Evolutionary conservation across 2,329 filamentous ascomycete genomes (phyloP).

Genomic region (Fusarium sp.): DNA sequence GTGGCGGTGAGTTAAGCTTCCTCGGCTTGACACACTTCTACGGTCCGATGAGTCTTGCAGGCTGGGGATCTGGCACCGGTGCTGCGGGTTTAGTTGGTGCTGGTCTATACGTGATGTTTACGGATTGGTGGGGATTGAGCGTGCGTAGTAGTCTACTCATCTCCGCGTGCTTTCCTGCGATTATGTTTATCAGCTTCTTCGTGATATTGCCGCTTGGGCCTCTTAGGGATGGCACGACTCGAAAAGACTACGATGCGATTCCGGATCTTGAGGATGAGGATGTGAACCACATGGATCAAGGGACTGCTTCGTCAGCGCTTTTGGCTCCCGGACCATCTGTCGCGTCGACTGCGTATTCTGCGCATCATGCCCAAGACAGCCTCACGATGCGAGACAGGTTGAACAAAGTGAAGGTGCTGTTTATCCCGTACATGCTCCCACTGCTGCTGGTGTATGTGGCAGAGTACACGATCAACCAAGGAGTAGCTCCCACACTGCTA

Average conservation of each 20-base stretch:
- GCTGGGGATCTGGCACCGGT: slow-evolving; percentile 93
- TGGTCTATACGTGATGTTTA: slow-evolving; percentile 87
- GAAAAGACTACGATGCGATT: slow-evolving; percentile 67
- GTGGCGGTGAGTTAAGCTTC: slow-evolving; percentile 91
- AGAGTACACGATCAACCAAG: slow-evolving; percentile 98
- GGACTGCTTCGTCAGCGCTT: slow-evolving; percentile 62
- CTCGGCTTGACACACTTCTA: slow-evolving; percentile 94
- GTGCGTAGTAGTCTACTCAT: slow-evolving; percentile 80
- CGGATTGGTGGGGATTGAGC: slow-evolving; percentile 80
- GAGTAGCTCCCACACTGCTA: slow-evolving; percentile 87
- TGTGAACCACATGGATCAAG: slow-evolving; percentile 52
- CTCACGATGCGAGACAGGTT: slow-evolving; percentile 65
- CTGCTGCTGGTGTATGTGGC: slow-evolving; percentile 92
- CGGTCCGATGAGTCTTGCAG: slow-evolving; percentile 84
- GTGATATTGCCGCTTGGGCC: slow-evolving; percentile 77
- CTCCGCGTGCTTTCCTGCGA: slow-evolving; percentile 80
- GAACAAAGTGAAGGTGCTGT: slow-evolving; percentile 74
- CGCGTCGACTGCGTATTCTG: slow-evolving; percentile 56
- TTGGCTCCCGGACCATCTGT: slow-evolving; percentile 59
- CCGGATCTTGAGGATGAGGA: slow-evolving; percentile 56
- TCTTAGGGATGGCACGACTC: slow-evolving; percentile 61
- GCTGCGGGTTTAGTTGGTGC: slow-evolving; percentile 89
- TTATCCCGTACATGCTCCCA: slow-evolving; percentile 88
- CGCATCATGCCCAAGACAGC: slow-evolving; percentile 44
- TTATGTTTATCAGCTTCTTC: slow-evolving; percentile 93